Conservation (phyloP, 805 yeast genomes). For the Candida germanica region DNA sequence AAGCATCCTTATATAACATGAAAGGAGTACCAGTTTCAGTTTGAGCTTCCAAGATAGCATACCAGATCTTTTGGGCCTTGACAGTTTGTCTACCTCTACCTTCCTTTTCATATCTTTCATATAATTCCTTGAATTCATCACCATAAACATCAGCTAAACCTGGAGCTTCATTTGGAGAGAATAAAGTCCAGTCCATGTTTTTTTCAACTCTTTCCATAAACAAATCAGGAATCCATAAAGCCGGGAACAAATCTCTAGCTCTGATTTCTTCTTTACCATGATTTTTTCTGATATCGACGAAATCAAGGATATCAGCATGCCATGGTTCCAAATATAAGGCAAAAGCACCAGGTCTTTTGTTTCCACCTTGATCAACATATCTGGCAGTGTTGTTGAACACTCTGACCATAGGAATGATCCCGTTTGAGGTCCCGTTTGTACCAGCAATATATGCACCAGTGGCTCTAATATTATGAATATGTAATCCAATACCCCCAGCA, state of each 20-base stretch:
- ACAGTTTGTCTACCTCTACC: conserved; percentile 48
- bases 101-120: conserved; percentile 50
- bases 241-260: conserved; percentile 62
- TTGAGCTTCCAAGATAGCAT: conserved; percentile 57
- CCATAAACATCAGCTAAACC: conserved; percentile 56
- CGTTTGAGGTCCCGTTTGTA: conserved; percentile 62
- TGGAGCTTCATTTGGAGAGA: conserved; percentile 58
- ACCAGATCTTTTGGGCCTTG: conserved; percentile 62
- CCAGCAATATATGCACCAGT: conserved; percentile 62
- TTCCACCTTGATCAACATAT: conserved; percentile 65
- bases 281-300: conserved; percentile 57
- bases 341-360: conserved; percentile 64
- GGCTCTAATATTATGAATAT: conserved; percentile 56
- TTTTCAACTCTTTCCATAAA: conserved; percentile 60
- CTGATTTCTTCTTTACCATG: conserved; percentile 64
- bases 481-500: conserved; percentile 65
- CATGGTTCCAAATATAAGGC: conserved; percentile 62
- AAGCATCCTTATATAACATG: conserved; percentile 62
- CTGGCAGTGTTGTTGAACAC: conserved; percentile 63
- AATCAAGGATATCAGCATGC: conserved; percentile 60
- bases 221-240: conserved; percentile 61
- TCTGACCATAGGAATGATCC: conserved; percentile 60
- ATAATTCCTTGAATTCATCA: conserved; percentile 51
- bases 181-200: conserved; percentile 55
- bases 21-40: conserved; percentile 66